Percentiles rank a stretch among this genome's conserved stretches.
These are phyloP conservation scores for Corymbia calophylla DNA, from an alignment of 441 rosid genomes.

Conservation along the genomic window DNA sequence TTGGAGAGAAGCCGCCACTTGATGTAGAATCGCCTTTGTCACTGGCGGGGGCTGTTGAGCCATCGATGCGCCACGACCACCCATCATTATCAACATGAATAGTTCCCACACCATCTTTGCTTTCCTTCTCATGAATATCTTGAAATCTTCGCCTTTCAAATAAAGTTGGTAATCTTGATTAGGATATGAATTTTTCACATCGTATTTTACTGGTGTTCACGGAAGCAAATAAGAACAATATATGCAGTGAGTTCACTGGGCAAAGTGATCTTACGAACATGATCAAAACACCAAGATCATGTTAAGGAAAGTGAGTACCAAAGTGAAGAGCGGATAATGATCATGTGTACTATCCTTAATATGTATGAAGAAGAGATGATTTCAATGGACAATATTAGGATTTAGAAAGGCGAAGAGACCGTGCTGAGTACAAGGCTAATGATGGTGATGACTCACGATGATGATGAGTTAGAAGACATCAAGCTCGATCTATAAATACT, in stretches of 20 bases:
- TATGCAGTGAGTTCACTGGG: not conserved
- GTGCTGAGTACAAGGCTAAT: too few relatives aligned
- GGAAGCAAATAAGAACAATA: not conserved
- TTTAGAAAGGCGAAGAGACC: too few relatives aligned
- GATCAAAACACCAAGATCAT: not conserved
- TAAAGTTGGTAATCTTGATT: not conserved
- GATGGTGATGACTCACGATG: too few relatives aligned
- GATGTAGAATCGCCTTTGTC: not conserved
- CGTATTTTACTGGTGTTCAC: not conserved
- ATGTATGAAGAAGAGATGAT: too few relatives aligned
- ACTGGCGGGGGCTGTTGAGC: not conserved
- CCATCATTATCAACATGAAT: not conserved
- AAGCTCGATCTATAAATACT: too few relatives aligned
- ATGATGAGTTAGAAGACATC: too few relatives aligned
- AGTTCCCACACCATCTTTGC: not conserved
- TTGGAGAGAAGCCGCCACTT: constrained; percentile 1
- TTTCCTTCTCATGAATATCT: not conserved
- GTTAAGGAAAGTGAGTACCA: too few relatives aligned
- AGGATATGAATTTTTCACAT: not conserved
- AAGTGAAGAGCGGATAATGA: too few relatives aligned
- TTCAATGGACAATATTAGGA: too few relatives aligned
- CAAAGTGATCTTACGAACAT: not conserved
- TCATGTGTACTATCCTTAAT: too few relatives aligned
- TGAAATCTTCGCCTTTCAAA: not conserved
- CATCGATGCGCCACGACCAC: not conserved